Evolutionary conservation across 1,284 basidiomycete genomes (phyloP).

Genomic region (Coniferiporia sulphurascens): DNA sequence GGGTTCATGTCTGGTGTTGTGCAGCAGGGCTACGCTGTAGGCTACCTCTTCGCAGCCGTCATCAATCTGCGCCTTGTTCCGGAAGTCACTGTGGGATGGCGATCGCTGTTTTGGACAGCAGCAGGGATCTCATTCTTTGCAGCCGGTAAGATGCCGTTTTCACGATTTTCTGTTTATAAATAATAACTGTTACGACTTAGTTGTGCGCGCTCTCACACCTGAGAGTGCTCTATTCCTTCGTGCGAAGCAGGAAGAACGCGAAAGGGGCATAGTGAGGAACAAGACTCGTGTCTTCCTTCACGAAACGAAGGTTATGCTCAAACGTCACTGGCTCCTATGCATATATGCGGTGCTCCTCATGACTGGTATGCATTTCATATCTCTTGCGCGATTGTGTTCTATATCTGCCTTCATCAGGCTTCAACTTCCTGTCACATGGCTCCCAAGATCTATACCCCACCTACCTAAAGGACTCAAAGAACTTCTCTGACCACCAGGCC

Average conservation of each 20-base stretch:
- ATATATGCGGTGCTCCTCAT: conserved; percentile 81
- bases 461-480: conserved; percentile 63
- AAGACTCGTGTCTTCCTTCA: conserved; percentile 72
- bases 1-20: conserved; percentile 83
- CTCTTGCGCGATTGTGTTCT: neutral
- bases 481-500: conserved; percentile 53
- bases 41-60: conserved; percentile 49
- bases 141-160: conserved; percentile 33
- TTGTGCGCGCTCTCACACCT: conserved; percentile 70
- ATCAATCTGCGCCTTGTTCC: conserved; percentile 77
- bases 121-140: conserved; percentile 73
- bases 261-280: conserved; percentile 34
- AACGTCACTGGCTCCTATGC: conserved; percentile 79
- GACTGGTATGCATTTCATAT: conserved; percentile 50
- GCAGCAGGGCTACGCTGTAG: conserved; percentile 63
- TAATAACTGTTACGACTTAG: neutral
- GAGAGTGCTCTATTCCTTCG: conserved; percentile 77
- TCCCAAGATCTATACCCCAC: conserved; percentile 84
- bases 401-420: conserved; percentile 41
- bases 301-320: conserved; percentile 75
- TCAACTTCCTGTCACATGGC: conserved; percentile 92
- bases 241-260: conserved; percentile 48
- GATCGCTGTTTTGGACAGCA: conserved; percentile 63
- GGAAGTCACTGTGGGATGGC: conserved; percentile 46
- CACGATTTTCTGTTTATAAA: neutral